Conservation (phyloP, 805 yeast species). For the Nadsonia fulvescens region DNA sequence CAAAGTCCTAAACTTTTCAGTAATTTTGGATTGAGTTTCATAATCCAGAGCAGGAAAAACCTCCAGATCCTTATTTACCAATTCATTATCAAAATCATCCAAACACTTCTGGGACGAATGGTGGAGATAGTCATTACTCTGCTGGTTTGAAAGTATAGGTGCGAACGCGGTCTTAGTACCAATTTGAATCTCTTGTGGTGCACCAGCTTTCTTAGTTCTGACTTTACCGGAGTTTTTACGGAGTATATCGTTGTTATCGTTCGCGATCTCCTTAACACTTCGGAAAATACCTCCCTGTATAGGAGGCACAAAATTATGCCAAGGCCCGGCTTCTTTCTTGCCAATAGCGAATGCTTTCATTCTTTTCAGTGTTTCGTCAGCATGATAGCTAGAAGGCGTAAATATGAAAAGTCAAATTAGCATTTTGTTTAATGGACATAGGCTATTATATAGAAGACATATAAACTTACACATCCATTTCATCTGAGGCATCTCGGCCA, state of each 20-base stretch:
- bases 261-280: slow-evolving; percentile 14
- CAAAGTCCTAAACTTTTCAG: slow-evolving; percentile 39
- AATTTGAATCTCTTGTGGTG: no score
- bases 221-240: no score
- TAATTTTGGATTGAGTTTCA: slow-evolving; percentile 40
- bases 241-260: slow-evolving; percentile 7
- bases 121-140: slow-evolving; percentile 1
- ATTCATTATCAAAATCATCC: slow-evolving; percentile 37
- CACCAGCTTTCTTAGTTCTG: no score
- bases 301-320: slow-evolving; percentile 74
- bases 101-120: slow-evolving; percentile 31
- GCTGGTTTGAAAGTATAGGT: slow-evolving; percentile 5
- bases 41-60: slow-evolving; percentile 49
- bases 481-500: slow-evolving; percentile 83
- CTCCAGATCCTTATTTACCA: slow-evolving; percentile 37
- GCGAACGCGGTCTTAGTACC: slow-evolving; percentile 9
- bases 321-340: slow-evolving; percentile 30
- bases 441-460: no score
- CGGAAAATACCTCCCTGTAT: slow-evolving; percentile 59
- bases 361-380: slow-evolving; percentile 31
- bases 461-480: slow-evolving; percentile 73
- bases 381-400: no score
- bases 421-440: no score
- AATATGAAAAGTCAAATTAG: no score
- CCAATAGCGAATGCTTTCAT: slow-evolving; percentile 54